Conservation (phyloP, 2,329 filamentous ascomycete species). For the Hypoxylon sp. region DNA sequence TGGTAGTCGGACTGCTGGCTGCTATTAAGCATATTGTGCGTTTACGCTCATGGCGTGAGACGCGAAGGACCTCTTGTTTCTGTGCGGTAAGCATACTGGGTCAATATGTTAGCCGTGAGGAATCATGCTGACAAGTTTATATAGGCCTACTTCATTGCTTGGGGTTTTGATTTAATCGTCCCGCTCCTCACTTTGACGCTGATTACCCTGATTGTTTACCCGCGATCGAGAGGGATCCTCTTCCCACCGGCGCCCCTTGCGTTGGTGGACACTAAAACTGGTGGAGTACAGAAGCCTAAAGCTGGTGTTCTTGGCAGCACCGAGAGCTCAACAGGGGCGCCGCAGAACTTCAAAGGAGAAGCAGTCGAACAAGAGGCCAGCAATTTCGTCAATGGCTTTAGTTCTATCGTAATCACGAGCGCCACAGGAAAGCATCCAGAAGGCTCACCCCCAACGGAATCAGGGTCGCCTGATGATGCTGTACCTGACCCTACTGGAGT, state of each 20-base stretch:
- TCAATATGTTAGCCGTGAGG: neutral
- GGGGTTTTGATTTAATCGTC: conserved; percentile 79
- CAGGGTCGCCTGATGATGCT: conserved; percentile 46
- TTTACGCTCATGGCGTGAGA: conserved; percentile 84
- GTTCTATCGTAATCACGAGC: conserved; percentile 79
- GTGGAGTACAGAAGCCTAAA: conserved; percentile 82
- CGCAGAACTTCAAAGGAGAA: conserved; percentile 86
- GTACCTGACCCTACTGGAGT: conserved; percentile 58
- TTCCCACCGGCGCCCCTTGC: conserved; percentile 86
- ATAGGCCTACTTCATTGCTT: conserved; percentile 70
- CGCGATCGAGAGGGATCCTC: conserved; percentile 71
- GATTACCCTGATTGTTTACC: conserved; percentile 76
- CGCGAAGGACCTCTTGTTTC: conserved; percentile 76
- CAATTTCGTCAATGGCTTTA: conserved; percentile 83
- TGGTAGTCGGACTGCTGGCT: conserved; percentile 76
- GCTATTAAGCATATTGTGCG: conserved; percentile 81
- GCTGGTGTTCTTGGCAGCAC: conserved; percentile 82
- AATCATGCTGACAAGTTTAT: conserved; percentile 9
- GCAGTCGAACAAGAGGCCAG: conserved; percentile 86
- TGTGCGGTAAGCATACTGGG: conserved; percentile 60
- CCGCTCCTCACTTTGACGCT: conserved; percentile 72
- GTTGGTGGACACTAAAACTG: conserved; percentile 77
- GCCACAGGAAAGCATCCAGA: conserved; percentile 84
- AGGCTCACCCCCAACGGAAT: conserved; percentile 65
- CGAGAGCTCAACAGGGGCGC: conserved; percentile 84